phyloP scores from a whole-genome alignment of 1,284 basidiomycete genomes.

The Clitocybe nebularis region DNA sequence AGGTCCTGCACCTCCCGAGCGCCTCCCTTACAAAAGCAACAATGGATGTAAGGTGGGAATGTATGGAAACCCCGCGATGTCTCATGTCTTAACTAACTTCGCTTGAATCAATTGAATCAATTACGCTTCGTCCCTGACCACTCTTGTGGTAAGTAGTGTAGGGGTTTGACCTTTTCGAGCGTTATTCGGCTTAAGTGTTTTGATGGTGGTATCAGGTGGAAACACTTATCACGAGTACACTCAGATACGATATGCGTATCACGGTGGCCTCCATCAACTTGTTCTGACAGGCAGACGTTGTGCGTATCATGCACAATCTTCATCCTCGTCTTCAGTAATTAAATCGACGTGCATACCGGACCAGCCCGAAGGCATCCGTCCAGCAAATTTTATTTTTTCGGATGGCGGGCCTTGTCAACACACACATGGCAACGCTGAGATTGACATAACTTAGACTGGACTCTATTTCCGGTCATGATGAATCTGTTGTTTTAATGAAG shows the following conservation, averaged over 20 bases:
- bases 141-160: slow-evolving; percentile 1
- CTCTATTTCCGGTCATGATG: not conserved
- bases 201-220: slow-evolving; percentile 5
- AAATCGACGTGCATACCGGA: not conserved
- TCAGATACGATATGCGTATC: not conserved
- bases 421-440: not conserved
- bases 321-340: not conserved
- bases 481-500: not conserved
- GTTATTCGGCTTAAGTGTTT: slow-evolving; percentile 2
- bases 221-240: slow-evolving; percentile 3
- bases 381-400: no score
- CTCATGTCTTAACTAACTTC: no score
- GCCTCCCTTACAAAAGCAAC: no score
- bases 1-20: not conserved
- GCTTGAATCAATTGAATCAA: not conserved
- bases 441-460: not conserved
- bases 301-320: slow-evolving; percentile 3
- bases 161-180: slow-evolving; percentile 2
- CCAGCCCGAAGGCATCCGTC: slow-evolving; percentile 1
- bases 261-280: not conserved
- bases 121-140: slow-evolving; percentile 2
- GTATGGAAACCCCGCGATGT: not conserved
- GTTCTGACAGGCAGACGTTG: slow-evolving; percentile 4
- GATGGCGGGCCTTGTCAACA: no score
- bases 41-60: no score